Evolutionary conservation across 2,329 filamentous ascomycete species (phyloP).

Genomic region (Aspergillus cejpii): DNA sequence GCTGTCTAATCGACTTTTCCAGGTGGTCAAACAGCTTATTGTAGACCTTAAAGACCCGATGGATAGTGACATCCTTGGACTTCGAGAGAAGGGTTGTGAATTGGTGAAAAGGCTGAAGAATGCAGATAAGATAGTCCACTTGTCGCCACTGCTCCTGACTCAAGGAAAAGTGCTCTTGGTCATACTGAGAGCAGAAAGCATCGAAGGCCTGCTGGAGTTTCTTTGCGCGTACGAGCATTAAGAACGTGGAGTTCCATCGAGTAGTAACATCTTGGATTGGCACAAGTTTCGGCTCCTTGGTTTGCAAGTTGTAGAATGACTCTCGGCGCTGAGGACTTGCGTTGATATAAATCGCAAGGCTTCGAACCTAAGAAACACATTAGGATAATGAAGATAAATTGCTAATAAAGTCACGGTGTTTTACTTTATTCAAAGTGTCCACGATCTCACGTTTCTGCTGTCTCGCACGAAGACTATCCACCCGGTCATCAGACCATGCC

Average conservation of each 20-base stretch:
- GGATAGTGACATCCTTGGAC: constrained; percentile 11
- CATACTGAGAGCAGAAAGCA: constrained; percentile 3
- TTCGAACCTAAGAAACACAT: constrained; percentile 3
- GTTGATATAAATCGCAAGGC: constrained; percentile 12
- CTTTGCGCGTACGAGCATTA: constrained; percentile 13
- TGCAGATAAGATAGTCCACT: constrained; percentile 10
- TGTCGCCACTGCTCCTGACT: constrained; percentile 10
- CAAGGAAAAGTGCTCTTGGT: constrained; percentile 4
- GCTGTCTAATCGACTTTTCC: constrained; percentile 5
- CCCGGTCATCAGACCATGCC: background rate
- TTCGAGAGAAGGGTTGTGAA: constrained; percentile 11
- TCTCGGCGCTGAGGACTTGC: constrained; percentile 12
- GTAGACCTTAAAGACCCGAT: constrained; percentile 16
- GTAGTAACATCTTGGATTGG: constrained; percentile 14
- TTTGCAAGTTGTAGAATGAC: constrained; percentile 9
- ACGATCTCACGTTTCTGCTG: background rate
- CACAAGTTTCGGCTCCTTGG: constrained; percentile 7
- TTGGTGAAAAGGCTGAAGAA: constrained; percentile 15
- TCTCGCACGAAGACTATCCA: background rate
- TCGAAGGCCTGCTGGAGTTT: constrained; percentile 2
- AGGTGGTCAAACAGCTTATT: constrained; percentile 16
- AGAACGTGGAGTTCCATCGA: constrained; percentile 14
- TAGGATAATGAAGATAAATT: no score
- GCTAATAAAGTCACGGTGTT: background rate
- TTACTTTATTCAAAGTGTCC: background rate